Evolutionary conservation across 768 basidiomycete species (phyloP), one percentile per base, ranked within the genome.

Genomic region (Rhodotorula toruloides): DNA sequence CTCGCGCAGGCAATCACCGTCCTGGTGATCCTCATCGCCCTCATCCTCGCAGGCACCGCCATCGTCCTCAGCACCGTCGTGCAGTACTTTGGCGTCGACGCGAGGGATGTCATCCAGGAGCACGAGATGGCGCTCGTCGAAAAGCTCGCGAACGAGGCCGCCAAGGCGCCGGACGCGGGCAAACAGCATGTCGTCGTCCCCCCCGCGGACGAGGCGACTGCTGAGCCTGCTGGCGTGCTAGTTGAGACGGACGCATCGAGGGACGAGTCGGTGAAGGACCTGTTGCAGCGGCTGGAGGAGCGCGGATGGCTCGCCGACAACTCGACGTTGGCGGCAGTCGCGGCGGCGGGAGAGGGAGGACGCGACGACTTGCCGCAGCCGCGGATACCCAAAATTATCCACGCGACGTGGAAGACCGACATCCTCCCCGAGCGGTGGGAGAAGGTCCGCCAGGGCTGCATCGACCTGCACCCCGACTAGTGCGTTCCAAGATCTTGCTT

Each of bases 331-430:
- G 32, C 22, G 40, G 37, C 16, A 13, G 6, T 36, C 25, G 44
- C 3, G n/a, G 29, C 29, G 21, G 25, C 34, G 19, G 37, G 27
- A 13, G 21, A 55, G 31, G 29, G 36, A 11, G 40, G 44, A 22
- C 32, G 46, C 19, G 48, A n/a, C 27, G 12, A 39, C 19, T n/a
- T n/a, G 12, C 56, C 25, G 29, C 21, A 56, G 36, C 65, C 47
- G 14, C 55, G 56, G 71, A 86, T 98, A 43, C 96, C 93, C 6
- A 84, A 90, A 56, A 89, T 99, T 63, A 84, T 99, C 54, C 96
- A 99, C 78, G 94, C 97, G 83, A 98, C 96, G 31, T 99, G 96
- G 96, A 96, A 93, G 81, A 86, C 88, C 16, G 87, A 93, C 60
- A 84, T 83, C 0, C 81, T 99, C 31, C 96, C 96, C 4, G 78